These are phyloP conservation scores for Xanthoparmelia taractica DNA, from an alignment of 495 filamentous ascomycete species.

Conservation along the genomic window DNA sequence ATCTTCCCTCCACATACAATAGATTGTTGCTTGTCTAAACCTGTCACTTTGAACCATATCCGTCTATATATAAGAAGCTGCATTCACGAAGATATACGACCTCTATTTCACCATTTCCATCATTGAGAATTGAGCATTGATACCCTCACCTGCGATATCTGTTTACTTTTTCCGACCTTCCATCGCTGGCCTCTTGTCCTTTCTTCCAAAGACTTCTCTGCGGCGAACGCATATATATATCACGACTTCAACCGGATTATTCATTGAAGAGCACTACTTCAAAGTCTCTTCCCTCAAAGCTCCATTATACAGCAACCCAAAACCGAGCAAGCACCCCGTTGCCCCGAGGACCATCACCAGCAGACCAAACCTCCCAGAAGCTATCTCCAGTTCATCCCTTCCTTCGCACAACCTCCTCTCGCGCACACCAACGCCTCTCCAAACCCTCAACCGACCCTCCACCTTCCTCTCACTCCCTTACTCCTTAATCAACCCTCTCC, in stretches of 20 bases:
- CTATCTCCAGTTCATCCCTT: too few species aligned
- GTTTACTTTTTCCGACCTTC: not conserved
- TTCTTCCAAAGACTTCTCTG: not conserved
- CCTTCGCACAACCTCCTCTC: not conserved
- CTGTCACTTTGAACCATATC: not conserved
- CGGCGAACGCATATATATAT: not conserved
- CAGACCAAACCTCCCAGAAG: not conserved
- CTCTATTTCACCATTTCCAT: not conserved
- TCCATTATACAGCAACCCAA: not conserved
- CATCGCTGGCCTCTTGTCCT: not conserved
- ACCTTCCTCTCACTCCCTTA: not conserved
- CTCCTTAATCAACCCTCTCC: not conserved
- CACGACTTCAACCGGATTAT: not conserved
- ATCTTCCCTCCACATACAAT: slow-evolving; percentile 11
- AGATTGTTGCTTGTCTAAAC: not conserved
- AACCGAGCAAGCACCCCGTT: not conserved
- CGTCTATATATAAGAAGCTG: not conserved
- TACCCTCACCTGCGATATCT: not conserved
- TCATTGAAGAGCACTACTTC: not conserved
- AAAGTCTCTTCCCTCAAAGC: not conserved
- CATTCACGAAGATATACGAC: not conserved
- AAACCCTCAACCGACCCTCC: not conserved
- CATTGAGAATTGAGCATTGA: not conserved
- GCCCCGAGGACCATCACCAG: not conserved
- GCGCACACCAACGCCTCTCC: not conserved